A percentile compares a stretch with the other conserved stretches of the same genome.
phyloP scores from a whole-genome alignment of 2,329 filamentous ascomycete genomes.

The Raffaelea albimanens region DNA sequence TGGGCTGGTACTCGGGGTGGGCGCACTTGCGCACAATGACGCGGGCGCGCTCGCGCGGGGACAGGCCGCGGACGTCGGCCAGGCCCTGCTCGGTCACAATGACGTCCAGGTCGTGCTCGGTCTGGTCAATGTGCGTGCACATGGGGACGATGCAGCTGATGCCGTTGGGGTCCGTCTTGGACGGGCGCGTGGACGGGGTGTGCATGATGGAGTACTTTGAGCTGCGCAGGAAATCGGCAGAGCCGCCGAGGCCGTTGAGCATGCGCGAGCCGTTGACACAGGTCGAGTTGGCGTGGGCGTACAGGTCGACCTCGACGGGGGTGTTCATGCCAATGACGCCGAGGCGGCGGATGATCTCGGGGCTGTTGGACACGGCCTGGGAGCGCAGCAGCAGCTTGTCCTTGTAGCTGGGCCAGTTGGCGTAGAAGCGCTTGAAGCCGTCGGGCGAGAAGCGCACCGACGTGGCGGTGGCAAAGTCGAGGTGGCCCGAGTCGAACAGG shows the following conservation, averaged over 20 bases:
- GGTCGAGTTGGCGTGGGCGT: slow-evolving; percentile 85
- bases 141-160: slow-evolving; percentile 87
- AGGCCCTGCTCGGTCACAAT: slow-evolving; percentile 68
- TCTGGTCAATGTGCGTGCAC: slow-evolving; percentile 88
- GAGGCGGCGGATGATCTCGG: slow-evolving; percentile 79
- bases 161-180: slow-evolving; percentile 73
- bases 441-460: slow-evolving; percentile 86
- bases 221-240: slow-evolving; percentile 70
- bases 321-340: slow-evolving; percentile 95
- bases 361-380: slow-evolving; percentile 83
- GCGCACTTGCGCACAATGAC: slow-evolving; percentile 83
- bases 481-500: slow-evolving; percentile 77
- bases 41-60: slow-evolving; percentile 68
- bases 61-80: slow-evolving; percentile 75
- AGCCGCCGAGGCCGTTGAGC: slow-evolving; percentile 77
- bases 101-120: slow-evolving; percentile 87
- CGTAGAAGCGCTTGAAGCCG: slow-evolving; percentile 85
- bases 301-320: slow-evolving; percentile 88
- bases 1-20: slow-evolving; percentile 76
- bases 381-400: slow-evolving; percentile 76
- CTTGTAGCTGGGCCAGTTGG: slow-evolving; percentile 70
- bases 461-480: slow-evolving; percentile 85
- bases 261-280: slow-evolving; percentile 83
- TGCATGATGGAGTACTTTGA: slow-evolving; percentile 86
- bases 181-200: slow-evolving; percentile 71